These are phyloP conservation scores for Fistulina hepatica DNA, from an alignment of 1,284 basidiomycete species.

Conservation along the genomic window DNA sequence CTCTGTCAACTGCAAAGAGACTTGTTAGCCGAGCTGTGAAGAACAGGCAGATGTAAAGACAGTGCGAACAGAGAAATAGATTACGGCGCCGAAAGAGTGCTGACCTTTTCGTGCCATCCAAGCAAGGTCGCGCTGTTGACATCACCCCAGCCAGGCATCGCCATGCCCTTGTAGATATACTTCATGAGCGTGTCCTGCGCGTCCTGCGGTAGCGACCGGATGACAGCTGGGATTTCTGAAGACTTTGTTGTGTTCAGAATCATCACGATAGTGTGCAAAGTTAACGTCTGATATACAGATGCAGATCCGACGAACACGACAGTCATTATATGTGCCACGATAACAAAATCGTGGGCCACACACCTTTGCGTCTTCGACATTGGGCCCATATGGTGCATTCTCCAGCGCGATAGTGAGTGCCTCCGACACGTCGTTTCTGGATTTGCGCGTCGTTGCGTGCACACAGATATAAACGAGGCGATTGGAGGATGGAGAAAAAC, in stretches of 20 bases:
- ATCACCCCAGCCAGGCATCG: conserved; percentile 71
- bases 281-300: conserved; percentile 48
- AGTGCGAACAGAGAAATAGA: neutral
- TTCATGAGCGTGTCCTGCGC: conserved; percentile 95
- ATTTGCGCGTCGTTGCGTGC: no score
- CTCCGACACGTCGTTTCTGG: conserved; percentile 57
- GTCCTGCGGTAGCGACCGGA: conserved; percentile 68
- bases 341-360: conserved; percentile 12
- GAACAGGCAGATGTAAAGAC: conserved; percentile 1
- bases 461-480: no score
- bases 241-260: conserved; percentile 94
- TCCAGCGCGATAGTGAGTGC: conserved; percentile 66
- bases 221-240: conserved; percentile 71
- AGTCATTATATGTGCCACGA: neutral
- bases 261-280: conserved; percentile 77
- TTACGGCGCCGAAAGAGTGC: no score
- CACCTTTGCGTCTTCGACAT: conserved; percentile 85
- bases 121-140: conserved; percentile 84
- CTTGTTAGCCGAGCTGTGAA: conserved; percentile 4
- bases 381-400: conserved; percentile 75
- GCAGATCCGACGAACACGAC: neutral
- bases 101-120: conserved; percentile 93
- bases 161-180: conserved; percentile 97
- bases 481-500: no score
- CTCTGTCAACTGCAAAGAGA: conserved; percentile 75